Evolutionary conservation across 495 filamentous ascomycete species (phyloP).

Genomic region (Apodospora peruviana): DNA sequence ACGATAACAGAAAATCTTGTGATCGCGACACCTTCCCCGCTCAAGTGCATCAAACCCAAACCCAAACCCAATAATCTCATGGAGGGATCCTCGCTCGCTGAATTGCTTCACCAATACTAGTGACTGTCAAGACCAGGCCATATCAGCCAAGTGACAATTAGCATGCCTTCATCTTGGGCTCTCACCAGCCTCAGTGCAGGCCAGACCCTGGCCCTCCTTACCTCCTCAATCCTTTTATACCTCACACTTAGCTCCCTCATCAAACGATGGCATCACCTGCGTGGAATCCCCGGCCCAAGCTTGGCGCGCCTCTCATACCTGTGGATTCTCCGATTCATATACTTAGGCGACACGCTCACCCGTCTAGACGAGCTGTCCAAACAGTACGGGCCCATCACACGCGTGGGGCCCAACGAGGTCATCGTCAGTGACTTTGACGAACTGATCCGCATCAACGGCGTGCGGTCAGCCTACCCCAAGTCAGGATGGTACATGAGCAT

Average conservation of each 20-base stretch:
- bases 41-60: no score
- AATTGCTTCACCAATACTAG: no score
- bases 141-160: no score
- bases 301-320: constrained; percentile 19
- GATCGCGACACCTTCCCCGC: no score
- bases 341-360: not conserved
- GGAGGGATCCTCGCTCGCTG: no score
- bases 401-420: constrained; percentile 32
- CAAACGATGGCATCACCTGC: constrained; percentile 7
- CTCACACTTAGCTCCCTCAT: not conserved
- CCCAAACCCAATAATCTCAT: no score
- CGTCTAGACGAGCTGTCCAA: constrained; percentile 15
- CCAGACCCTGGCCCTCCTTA: no score
- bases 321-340: constrained; percentile 9
- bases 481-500: not conserved
- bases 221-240: not conserved
- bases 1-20: no score
- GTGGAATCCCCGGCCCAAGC: constrained; percentile 16
- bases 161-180: no score
- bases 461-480: constrained; percentile 14
- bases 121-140: no score
- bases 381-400: constrained; percentile 40
- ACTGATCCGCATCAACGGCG: constrained; percentile 17
- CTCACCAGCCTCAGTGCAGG: no score
- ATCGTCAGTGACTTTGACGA: constrained; percentile 24